Evolutionary conservation across 306 rosid species (phyloP), one percentile per base, ranked within the genome.

Genomic region (Citrullus mucosospermus): DNA sequence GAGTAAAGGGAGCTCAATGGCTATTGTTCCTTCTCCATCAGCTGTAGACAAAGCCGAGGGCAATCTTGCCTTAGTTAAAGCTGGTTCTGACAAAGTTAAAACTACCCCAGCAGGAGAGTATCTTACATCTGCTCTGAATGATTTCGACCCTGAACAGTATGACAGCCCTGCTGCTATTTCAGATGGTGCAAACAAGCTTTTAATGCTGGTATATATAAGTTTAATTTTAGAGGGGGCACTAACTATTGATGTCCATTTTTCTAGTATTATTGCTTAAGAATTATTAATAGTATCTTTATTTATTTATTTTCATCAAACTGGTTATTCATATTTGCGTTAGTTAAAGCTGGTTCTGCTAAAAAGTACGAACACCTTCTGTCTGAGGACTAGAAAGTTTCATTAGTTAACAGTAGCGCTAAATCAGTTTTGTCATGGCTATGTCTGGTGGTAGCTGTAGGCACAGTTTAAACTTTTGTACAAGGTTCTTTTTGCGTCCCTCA

Each of bases 21-120:
- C 87, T 81, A 86, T 20, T 76, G 86, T 87, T 85, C 85, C 95
- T 85, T 89, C 91, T 80, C 85, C 95, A 66, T 63, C 81, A 81
- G 72, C 89, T 58, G 65, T 85, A 59, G 89, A 88, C 83, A 89
- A 87, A 85, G 87, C 81, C 65, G 97, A 91, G 72, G 93, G 97
- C 76, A 86, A 96, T 41, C 91, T 92, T 84, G 96, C 98, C 76
- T 22, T 95, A 81, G 97, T 95, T 74, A 95, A 92, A 84, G 74
- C 91, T 77, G 92, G 92, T 81, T 79, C 88, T 32, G 97, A 91
- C 25, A 82, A 86, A 69, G 86, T 84, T 62, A 91, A 91, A 85
- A 86, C 88, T 60, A 95, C 97, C 73, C 98, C 98, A 58, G 98
- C 98, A 9, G 98, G 98, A 81, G 98, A 95, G 87, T 95, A 95